Conservation (phyloP, 495 filamentous ascomycete species). For the Podospora sp. region DNA sequence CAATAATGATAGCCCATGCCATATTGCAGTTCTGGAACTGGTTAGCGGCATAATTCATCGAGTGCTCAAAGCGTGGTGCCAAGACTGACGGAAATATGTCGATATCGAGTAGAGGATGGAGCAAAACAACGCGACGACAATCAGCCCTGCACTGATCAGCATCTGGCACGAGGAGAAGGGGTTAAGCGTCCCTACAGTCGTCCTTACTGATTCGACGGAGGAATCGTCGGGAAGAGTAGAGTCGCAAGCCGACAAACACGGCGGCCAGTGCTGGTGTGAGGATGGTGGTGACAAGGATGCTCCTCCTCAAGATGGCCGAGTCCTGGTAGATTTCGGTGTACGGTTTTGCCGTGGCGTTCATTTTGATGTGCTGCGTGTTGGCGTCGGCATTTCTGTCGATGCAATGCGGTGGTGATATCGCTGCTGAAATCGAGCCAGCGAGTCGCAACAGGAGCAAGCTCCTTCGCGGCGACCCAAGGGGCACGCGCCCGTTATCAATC, state of each 20-base stretch:
- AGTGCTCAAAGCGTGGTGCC: not conserved
- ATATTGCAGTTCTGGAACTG: constrained; percentile 15
- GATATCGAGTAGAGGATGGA: constrained; percentile 19
- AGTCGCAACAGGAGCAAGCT: not conserved
- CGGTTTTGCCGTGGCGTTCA: not conserved
- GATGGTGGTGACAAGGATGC: constrained; percentile 18
- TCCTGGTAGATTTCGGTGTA: not conserved
- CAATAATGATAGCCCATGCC: constrained; percentile 12
- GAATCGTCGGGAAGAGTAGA: constrained; percentile 29
- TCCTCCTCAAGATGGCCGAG: not conserved
- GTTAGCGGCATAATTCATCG: not conserved
- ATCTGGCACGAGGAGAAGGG: not conserved
- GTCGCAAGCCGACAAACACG: constrained; percentile 27
- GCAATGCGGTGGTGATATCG: not conserved
- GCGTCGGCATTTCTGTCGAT: not conserved
- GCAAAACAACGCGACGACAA: constrained; percentile 18
- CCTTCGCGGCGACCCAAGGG: not conserved
- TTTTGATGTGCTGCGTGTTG: not conserved
- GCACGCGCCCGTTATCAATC: not conserved
- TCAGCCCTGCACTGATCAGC: constrained; percentile 11
- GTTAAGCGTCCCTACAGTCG: constrained; percentile 24
- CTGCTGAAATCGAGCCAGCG: not conserved
- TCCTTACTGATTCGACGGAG: constrained; percentile 24
- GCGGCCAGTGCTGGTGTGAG: constrained; percentile 26
- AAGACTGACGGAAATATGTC: constrained; percentile 12